Conservation (phyloP, 2,329 filamentous ascomycete species). For the Didymella pinodella region DNA sequence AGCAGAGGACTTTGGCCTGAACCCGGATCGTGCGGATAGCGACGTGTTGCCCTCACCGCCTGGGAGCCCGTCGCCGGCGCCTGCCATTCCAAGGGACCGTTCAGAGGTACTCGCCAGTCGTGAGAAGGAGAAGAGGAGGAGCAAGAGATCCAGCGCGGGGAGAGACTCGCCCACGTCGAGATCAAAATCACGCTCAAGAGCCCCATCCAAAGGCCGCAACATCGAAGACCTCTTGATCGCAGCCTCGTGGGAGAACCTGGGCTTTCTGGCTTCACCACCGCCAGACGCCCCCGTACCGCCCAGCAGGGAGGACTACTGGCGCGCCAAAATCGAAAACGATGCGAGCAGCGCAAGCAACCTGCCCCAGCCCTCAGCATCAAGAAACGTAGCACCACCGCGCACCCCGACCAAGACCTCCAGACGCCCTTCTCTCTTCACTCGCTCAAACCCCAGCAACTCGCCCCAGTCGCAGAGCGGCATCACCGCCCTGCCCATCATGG, state of each 20-base stretch:
- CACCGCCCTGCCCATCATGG: slow-evolving; percentile 42
- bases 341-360: slow-evolving; percentile 9
- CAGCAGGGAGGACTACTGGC: slow-evolving; percentile 6
- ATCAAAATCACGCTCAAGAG: slow-evolving; percentile 15
- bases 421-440: slow-evolving; percentile 15
- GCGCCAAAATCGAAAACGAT: neutral
- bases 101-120: slow-evolving; percentile 3
- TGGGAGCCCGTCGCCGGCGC: slow-evolving; percentile 25
- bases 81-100: slow-evolving; percentile 15
- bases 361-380: slow-evolving; percentile 3
- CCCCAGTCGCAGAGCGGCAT: slow-evolving; percentile 35
- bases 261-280: slow-evolving; percentile 29
- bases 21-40: slow-evolving; percentile 25
- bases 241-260: slow-evolving; percentile 36
- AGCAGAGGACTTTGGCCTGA: slow-evolving; percentile 9
- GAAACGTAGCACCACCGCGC: slow-evolving; percentile 12
- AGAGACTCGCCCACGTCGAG: slow-evolving; percentile 10
- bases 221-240: slow-evolving; percentile 23
- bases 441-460: slow-evolving; percentile 13
- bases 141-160: slow-evolving; percentile 21
- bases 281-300: slow-evolving; percentile 25
- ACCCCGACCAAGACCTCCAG: slow-evolving; percentile 22
- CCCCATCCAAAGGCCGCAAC: slow-evolving; percentile 22
- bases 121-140: slow-evolving; percentile 20
- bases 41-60: slow-evolving; percentile 15